A percentile compares a stretch with the other conserved stretches of the same genome.
phyloP scores from a whole-genome alignment of 2,329 filamentous ascomycete genomes.

The Fusarium mangiferae region DNA sequence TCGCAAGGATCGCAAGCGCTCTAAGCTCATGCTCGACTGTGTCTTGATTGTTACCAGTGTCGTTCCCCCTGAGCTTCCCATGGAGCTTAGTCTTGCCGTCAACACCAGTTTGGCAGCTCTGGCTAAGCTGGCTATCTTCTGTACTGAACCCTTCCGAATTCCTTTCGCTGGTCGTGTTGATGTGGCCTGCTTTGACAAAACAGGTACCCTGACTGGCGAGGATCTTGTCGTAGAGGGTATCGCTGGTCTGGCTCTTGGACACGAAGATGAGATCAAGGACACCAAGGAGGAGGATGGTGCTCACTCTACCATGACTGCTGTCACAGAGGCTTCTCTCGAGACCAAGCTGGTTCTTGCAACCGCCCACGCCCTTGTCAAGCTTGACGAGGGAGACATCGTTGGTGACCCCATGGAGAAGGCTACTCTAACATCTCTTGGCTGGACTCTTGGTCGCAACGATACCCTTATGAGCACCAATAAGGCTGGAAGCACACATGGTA shows the following conservation, averaged over 20 bases:
- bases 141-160: constrained; percentile 98
- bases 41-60: constrained; percentile 98
- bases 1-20: constrained; percentile 91
- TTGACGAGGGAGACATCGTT: constrained; percentile 96
- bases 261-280: constrained; percentile 68
- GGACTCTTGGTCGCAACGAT: constrained; percentile 92
- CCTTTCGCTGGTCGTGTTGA: constrained; percentile 96
- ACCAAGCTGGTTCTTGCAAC: constrained; percentile 95
- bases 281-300: constrained; percentile 80
- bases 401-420: constrained; percentile 99
- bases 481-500: constrained; percentile 61
- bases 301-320: constrained; percentile 79
- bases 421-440: constrained; percentile 87
- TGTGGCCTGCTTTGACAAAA: constrained; percentile 98
- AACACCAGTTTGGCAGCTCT: constrained; percentile 96
- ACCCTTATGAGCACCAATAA: constrained; percentile 72
- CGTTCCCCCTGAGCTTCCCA: constrained; percentile 96
- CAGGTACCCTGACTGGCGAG: constrained; percentile 94
- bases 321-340: constrained; percentile 77
- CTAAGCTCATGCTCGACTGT: constrained; percentile 96
- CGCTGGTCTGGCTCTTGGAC: constrained; percentile 83
- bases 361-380: constrained; percentile 92
- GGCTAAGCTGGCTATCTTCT: constrained; percentile 97
- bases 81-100: constrained; percentile 97
- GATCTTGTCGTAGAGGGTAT: constrained; percentile 97